These are phyloP conservation scores for Sporothrix protearum DNA, from an alignment of 2,329 filamentous ascomycete genomes.

Conservation along the genomic window DNA sequence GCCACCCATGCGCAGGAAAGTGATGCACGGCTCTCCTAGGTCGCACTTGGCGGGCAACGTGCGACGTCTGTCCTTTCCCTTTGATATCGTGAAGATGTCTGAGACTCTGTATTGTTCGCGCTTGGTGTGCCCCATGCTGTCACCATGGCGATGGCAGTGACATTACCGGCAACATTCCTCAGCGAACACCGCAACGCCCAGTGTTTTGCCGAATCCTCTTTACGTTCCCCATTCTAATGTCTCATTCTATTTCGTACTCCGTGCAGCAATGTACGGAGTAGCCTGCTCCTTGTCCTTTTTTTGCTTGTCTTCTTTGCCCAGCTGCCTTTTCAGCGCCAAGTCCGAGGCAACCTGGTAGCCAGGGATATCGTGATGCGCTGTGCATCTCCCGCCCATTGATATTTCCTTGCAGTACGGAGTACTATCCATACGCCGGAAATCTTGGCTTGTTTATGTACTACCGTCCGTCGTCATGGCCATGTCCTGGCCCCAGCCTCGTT, in stretches of 20 bases:
- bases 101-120: not conserved
- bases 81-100: not conserved
- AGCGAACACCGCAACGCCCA: not conserved
- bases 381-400: not conserved
- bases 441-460: not conserved
- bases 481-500: not conserved
- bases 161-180: conserved; percentile 8
- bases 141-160: not conserved
- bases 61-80: not conserved
- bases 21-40: not conserved
- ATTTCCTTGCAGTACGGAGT: not conserved
- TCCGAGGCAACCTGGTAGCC: conserved; percentile 12
- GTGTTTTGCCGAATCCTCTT: not conserved
- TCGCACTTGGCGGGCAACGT: not conserved
- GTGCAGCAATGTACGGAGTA: too few species aligned
- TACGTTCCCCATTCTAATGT: not conserved
- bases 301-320: not conserved
- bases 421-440: not conserved
- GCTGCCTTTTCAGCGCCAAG: conserved; percentile 17
- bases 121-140: not conserved
- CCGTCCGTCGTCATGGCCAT: not conserved
- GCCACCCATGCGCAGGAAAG: not conserved
- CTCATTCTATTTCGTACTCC: not conserved
- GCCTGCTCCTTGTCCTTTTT: not conserved
- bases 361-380: not conserved